A percentile compares a stretch with the other conserved stretches of the same genome.
phyloP scores from a whole-genome alignment of 129 eudicot genomes.

The Chrysanthemum seticuspe region DNA sequence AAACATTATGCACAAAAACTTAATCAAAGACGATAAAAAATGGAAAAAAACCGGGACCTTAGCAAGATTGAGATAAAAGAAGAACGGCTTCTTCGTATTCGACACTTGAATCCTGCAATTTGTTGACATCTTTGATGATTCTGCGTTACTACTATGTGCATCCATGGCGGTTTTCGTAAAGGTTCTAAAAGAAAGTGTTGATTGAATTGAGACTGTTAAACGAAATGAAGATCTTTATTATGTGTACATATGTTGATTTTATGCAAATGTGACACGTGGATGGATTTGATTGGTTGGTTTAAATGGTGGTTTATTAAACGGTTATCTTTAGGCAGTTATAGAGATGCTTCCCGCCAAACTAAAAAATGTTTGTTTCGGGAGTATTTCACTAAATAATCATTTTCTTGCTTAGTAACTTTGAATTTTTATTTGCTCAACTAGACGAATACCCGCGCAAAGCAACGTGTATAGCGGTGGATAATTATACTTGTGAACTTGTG shows the following conservation, averaged over 20 bases:
- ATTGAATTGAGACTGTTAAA: conserved; percentile 19
- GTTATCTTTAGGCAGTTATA: conserved; percentile 27
- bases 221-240: conserved; percentile 11
- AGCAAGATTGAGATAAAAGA: conserved; percentile 35
- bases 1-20: neutral
- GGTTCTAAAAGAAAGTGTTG: neutral
- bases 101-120: conserved; percentile 28
- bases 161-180: conserved; percentile 25
- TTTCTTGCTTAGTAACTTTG: no score
- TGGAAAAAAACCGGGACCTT: conserved; percentile 27
- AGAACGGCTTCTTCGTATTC: conserved; percentile 32
- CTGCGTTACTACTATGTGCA: conserved; percentile 16
- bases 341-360: conserved; percentile 23
- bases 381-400: no score
- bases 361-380: neutral
- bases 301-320: conserved; percentile 16
- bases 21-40: neutral
- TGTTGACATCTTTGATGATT: conserved; percentile 15
- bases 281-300: conserved; percentile 22
- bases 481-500: no score
- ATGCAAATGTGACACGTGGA: conserved; percentile 23
- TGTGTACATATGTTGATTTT: conserved; percentile 11
- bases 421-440: no score
- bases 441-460: no score
- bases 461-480: no score